A percentile compares a stretch with the other conserved stretches of the same genome.
phyloP scores from a whole-genome alignment of 2,329 filamentous ascomycete genomes.

The Fonsecaea erecta region DNA sequence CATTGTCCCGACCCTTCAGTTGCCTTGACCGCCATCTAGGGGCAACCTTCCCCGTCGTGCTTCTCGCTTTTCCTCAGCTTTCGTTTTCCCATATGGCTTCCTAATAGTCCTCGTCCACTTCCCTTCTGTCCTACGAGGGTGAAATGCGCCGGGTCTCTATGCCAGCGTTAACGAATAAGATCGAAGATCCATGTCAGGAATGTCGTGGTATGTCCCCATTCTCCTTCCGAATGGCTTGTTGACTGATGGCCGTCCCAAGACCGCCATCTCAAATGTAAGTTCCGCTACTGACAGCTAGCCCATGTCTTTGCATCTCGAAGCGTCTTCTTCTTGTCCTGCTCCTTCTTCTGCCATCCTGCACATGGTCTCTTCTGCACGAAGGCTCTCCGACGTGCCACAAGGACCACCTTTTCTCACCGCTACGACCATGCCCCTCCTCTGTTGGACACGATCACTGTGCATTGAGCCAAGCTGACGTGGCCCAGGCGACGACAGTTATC shows the following conservation, averaged over 20 bases:
- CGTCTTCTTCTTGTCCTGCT: not conserved
- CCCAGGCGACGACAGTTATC: constrained; percentile 36
- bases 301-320: constrained; percentile 4
- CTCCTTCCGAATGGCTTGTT: constrained; percentile 14
- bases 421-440: not conserved
- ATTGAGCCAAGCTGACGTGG: constrained; percentile 24
- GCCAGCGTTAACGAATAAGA: constrained; percentile 31
- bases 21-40: constrained; percentile 13
- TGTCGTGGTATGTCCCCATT: constrained; percentile 36
- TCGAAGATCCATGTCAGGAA: constrained; percentile 38
- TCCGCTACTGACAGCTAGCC: constrained; percentile 6
- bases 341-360: constrained; percentile 4
- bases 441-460: not conserved
- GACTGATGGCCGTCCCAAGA: constrained; percentile 30
- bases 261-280: constrained; percentile 39
- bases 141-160: constrained; percentile 28
- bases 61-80: constrained; percentile 4
- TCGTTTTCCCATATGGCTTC: constrained; percentile 14
- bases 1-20: constrained; percentile 1
- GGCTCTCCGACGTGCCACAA: constrained; percentile 22
- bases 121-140: constrained; percentile 20
- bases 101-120: constrained; percentile 3
- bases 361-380: constrained; percentile 11
- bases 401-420: constrained; percentile 12
- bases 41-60: constrained; percentile 16